Evolutionary conservation across 345 rosid species (phyloP).

Genomic region (sweet orange (Citrus sinensis)): DVS_A1.0 CM039164.1:1921001-1921500

Average conservation of each 20-base stretch:
- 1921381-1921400: neutral
- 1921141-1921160: neutral
- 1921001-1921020: conserved; percentile 85
- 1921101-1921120: neutral
- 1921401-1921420: neutral
- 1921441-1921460: neutral
- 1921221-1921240: neutral
- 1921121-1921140: neutral
- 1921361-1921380: neutral
- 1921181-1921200: no score
- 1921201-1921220: neutral
- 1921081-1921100: neutral
- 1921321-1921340: neutral
- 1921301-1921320: neutral
- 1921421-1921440: neutral
- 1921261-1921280: no score
- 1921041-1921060: conserved; percentile 61
- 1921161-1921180: neutral
- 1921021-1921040: conserved; percentile 87
- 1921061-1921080: conserved; percentile 31
- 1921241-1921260: no score
- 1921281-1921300: neutral
- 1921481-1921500: neutral
- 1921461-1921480: neutral
- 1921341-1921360: no score